A percentile compares a stretch with the other conserved stretches of the same genome.
Conservation (phyloP, 1,284 basidiomycete genomes). For the Singerocomus inundabilis region DNA sequence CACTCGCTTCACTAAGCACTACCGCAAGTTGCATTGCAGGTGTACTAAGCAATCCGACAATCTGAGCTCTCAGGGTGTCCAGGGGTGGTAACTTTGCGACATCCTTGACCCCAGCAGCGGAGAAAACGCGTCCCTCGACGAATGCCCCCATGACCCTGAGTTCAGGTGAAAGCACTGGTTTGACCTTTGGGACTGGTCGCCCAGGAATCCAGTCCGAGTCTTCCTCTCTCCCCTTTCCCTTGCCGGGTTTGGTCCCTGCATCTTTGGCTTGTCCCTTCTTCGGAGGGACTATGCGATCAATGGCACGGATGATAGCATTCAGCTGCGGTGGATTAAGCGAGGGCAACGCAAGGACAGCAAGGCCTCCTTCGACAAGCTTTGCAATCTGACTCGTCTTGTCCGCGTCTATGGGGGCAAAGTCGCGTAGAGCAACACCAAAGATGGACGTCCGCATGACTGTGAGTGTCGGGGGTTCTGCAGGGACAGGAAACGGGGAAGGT, state of each 20-base stretch:
- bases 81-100: slow-evolving; percentile 69
- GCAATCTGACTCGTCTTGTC: slow-evolving; percentile 50
- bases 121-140: slow-evolving; percentile 69
- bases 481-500: slow-evolving; percentile 37
- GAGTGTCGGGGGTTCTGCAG: slow-evolving; percentile 46
- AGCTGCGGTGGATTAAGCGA: slow-evolving; percentile 70
- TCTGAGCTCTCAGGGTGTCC: slow-evolving; percentile 69
- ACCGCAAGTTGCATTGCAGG: slow-evolving; percentile 69
- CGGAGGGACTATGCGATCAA: slow-evolving; percentile 65
- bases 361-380: slow-evolving; percentile 51
- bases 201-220: slow-evolving; percentile 33
- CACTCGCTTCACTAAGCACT: slow-evolving; percentile 69
- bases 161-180: slow-evolving; percentile 55
- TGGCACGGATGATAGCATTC: slow-evolving; percentile 60
- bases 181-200: slow-evolving; percentile 56
- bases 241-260: slow-evolving; percentile 43
- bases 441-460: slow-evolving; percentile 67
- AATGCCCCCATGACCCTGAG: slow-evolving; percentile 71
- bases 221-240: slow-evolving; percentile 46
- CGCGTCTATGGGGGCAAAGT: slow-evolving; percentile 51
- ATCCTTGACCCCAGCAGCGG: slow-evolving; percentile 52
- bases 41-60: slow-evolving; percentile 71
- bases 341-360: slow-evolving; percentile 68
- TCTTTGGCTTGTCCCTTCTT: slow-evolving; percentile 43
- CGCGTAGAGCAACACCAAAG: slow-evolving; percentile 70